Conservation (phyloP, 1,139 yeast genomes). For the Suhomyces bokatorum region DNA sequence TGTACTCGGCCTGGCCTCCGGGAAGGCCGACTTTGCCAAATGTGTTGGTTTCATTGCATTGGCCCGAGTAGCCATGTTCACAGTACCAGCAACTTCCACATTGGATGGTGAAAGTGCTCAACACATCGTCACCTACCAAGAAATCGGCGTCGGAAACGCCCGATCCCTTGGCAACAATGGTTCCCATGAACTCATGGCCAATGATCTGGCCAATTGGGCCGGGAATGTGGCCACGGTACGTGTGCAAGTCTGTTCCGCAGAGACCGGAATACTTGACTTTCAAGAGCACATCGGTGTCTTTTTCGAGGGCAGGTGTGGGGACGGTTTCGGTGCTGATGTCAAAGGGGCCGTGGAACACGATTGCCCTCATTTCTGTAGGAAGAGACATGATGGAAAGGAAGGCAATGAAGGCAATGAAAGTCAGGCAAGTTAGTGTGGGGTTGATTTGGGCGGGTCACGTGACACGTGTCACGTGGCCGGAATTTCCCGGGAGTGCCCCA, state of each 20-base stretch:
- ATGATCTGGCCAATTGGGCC: slow-evolving; percentile 43
- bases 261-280: slow-evolving; percentile 56
- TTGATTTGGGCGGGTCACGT: neutral
- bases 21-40: slow-evolving; percentile 56
- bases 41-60: slow-evolving; percentile 51
- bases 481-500: too few species aligned
- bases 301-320: slow-evolving; percentile 43
- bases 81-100: slow-evolving; percentile 62
- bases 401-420: too few species aligned
- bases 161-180: slow-evolving; percentile 39
- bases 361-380: slow-evolving; percentile 50
- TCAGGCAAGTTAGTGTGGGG: slow-evolving; percentile 2
- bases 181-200: slow-evolving; percentile 55
- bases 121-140: slow-evolving; percentile 45
- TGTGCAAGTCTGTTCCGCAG: slow-evolving; percentile 65
- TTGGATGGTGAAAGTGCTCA: slow-evolving; percentile 55
- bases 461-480: neutral
- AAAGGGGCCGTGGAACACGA: slow-evolving; percentile 53
- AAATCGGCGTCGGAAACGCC: slow-evolving; percentile 32
- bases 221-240: slow-evolving; percentile 56
- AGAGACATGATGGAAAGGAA: slow-evolving; percentile 1
- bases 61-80: slow-evolving; percentile 51
- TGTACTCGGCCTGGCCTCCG: slow-evolving; percentile 64
- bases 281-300: slow-evolving; percentile 50
- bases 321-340: slow-evolving; percentile 44